Conservation (phyloP, 768 basidiomycete genomes). For the Daedalea quercina region DNA sequence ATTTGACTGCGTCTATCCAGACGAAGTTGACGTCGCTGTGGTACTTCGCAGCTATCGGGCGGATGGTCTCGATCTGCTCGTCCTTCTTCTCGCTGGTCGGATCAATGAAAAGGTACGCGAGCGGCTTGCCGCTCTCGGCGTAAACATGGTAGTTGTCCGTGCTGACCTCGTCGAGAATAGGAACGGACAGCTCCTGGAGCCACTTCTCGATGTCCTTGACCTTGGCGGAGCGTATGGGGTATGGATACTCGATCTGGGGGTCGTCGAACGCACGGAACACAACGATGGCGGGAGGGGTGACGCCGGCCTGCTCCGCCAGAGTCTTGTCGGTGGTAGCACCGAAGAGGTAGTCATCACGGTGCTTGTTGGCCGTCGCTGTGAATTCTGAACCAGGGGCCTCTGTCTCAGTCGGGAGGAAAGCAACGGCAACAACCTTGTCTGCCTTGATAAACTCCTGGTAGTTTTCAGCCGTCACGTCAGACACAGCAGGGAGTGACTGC, state of each 20-base stretch:
- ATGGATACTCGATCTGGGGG: conserved; percentile 60
- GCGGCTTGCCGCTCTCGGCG: conserved; percentile 73
- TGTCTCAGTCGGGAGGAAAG: conserved; percentile 73
- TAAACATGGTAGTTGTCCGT: conserved; percentile 91
- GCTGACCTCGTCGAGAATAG: conserved; percentile 86
- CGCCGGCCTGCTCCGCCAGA: conserved; percentile 60
- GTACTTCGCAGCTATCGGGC: conserved; percentile 72
- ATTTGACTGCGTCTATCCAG: conserved; percentile 95
- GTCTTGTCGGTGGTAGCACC: conserved; percentile 74
- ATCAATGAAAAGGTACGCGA: conserved; percentile 94
- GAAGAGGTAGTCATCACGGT: conserved; percentile 93
- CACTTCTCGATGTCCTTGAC: conserved; percentile 64
- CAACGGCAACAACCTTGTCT: conserved; percentile 88
- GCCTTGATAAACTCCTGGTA: conserved; percentile 80
- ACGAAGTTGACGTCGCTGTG: conserved; percentile 94
- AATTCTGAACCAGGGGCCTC: conserved; percentile 69
- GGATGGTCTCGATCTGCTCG: conserved; percentile 57
- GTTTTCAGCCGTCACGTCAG: conserved; percentile 68
- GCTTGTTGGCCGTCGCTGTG: conserved; percentile 71
- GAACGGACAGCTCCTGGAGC: conserved; percentile 79
- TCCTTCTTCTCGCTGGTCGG: conserved; percentile 62
- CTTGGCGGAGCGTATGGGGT: conserved; percentile 48
- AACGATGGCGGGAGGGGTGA: conserved; percentile 78
- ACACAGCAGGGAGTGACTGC: conserved; percentile 92
- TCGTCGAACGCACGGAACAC: conserved; percentile 94